Conservation (phyloP, 2,329 filamentous ascomycete species). For the Fusarium subtropicale region DNA sequence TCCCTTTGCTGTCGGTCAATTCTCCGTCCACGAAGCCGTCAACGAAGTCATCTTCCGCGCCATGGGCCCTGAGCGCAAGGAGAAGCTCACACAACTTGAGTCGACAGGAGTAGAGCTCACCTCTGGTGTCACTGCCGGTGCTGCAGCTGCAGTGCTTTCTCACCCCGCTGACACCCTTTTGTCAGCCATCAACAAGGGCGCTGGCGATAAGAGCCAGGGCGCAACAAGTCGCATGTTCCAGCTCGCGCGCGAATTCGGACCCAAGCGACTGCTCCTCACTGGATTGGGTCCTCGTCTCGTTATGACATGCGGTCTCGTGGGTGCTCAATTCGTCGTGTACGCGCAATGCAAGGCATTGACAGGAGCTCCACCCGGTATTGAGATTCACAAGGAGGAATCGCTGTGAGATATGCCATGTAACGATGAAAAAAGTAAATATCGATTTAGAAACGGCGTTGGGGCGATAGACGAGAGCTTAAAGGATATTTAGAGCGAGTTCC, state of each 20-base stretch:
- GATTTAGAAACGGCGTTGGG: slow-evolving; percentile 26
- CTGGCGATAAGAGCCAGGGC: slow-evolving; percentile 60
- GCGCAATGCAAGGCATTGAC: slow-evolving; percentile 66
- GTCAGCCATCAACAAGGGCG: slow-evolving; percentile 67
- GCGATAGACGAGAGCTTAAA: slow-evolving; percentile 5
- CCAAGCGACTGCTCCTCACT: slow-evolving; percentile 59
- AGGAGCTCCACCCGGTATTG: slow-evolving; percentile 62
- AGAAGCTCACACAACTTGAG: slow-evolving; percentile 73
- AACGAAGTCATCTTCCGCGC: slow-evolving; percentile 78
- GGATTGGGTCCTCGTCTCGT: slow-evolving; percentile 63
- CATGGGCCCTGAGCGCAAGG: slow-evolving; percentile 76
- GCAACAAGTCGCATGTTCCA: slow-evolving; percentile 64
- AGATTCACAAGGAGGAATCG: slow-evolving; percentile 63
- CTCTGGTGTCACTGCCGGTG: slow-evolving; percentile 87
- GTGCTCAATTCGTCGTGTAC: slow-evolving; percentile 67
- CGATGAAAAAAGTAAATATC: not conserved
- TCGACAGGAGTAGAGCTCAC: slow-evolving; percentile 87
- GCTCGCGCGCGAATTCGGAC: slow-evolving; percentile 63
- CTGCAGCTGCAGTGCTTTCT: slow-evolving; percentile 87
- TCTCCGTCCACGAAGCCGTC: slow-evolving; percentile 92
- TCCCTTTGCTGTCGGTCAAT: slow-evolving; percentile 94
- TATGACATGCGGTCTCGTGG: slow-evolving; percentile 66
- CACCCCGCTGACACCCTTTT: slow-evolving; percentile 82
- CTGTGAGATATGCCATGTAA: slow-evolving; percentile 28
- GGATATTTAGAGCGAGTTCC: slow-evolving; percentile 20